Conservation (phyloP, 164 flowering plant species). For the Santalum album region DNA sequence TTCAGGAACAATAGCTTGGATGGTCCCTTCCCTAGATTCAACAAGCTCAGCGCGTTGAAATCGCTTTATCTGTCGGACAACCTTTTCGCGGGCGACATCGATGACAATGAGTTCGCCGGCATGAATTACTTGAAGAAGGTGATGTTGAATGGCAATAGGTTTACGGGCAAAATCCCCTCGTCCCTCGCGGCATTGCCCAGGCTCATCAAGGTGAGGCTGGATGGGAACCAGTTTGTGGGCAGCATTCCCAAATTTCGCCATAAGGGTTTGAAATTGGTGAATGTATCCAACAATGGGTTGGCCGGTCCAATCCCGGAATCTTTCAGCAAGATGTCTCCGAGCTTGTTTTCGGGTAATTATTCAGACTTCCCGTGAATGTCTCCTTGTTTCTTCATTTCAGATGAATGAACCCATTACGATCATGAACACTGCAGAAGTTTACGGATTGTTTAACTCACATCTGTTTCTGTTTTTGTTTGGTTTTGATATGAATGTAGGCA, state of each 20-base stretch:
- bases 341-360: conserved; percentile 38
- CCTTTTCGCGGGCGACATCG: conserved; percentile 50
- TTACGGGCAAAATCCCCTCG: conserved; percentile 44
- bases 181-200: conserved; percentile 33
- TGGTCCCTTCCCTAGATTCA: conserved; percentile 51
- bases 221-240: conserved; percentile 49
- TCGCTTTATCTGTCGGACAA: conserved; percentile 42
- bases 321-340: conserved; percentile 20
- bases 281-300: conserved; percentile 45
- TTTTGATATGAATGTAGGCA: conserved; percentile 19
- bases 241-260: conserved; percentile 47
- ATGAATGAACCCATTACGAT: not conserved
- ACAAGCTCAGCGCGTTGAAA: conserved; percentile 26
- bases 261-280: conserved; percentile 14
- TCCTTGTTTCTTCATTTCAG: not conserved
- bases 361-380: not conserved
- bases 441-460: no score
- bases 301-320: conserved; percentile 48
- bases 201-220: conserved; percentile 40
- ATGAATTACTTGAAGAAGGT: conserved; percentile 49
- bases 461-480: not conserved
- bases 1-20: conserved; percentile 42
- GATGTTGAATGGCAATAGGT: conserved; percentile 31
- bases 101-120: conserved; percentile 32
- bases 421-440: not conserved